Evolutionary conservation across 1,284 basidiomycete genomes (phyloP).

Genomic region (Coniferiporia sulphurascens): DNA sequence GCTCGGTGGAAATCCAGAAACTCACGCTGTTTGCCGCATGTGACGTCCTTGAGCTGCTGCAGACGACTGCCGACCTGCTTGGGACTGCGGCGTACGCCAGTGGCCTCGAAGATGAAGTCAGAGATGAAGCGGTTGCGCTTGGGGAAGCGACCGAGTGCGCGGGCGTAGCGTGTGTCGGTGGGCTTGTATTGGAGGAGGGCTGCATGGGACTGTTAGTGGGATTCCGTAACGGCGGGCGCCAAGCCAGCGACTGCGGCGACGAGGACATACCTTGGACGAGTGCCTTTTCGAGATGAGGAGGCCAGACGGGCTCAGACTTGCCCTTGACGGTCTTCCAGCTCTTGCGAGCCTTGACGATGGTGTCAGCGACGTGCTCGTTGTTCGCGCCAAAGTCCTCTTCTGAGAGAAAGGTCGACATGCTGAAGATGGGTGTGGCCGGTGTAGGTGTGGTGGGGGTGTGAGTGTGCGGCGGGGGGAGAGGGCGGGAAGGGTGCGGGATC

Average conservation of each 20-base stretch:
- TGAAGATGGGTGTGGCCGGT: no score
- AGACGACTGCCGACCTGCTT: constrained; percentile 72
- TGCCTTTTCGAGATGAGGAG: constrained; percentile 68
- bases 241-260: background rate
- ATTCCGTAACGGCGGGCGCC: background rate
- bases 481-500: no score
- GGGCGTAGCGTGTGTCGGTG: constrained; percentile 61
- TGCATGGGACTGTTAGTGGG: background rate
- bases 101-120: constrained; percentile 58
- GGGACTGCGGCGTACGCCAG: constrained; percentile 58
- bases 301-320: constrained; percentile 66
- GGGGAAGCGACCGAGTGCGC: constrained; percentile 65
- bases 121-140: constrained; percentile 71
- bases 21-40: constrained; percentile 60
- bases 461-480: no score
- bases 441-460: no score
- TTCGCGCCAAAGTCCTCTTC: background rate
- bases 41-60: constrained; percentile 65
- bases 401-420: background rate
- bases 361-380: constrained; percentile 47
- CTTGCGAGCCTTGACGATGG: constrained; percentile 62
- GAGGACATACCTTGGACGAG: constrained; percentile 57
- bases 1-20: constrained; percentile 20
- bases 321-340: constrained; percentile 71
- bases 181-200: constrained; percentile 59